phyloP scores from a whole-genome alignment of 2,329 filamentous ascomycete species.

The Neofusicoccum parvum region DNA sequence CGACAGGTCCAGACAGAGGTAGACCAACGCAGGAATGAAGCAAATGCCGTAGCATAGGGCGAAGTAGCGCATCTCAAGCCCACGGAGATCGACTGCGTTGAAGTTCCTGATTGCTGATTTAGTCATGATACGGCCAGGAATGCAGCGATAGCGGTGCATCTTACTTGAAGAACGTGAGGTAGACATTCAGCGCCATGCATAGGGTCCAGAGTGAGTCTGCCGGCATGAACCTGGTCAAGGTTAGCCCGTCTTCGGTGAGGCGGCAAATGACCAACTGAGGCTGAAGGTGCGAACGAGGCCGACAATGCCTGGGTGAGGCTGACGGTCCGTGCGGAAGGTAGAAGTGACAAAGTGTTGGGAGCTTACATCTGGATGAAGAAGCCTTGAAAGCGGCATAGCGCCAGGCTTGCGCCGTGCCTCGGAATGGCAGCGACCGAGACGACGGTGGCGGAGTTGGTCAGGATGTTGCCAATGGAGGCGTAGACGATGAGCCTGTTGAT shows the following conservation, averaged over 20 bases:
- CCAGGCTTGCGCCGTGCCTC: slow-evolving; percentile 45
- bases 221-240: slow-evolving; percentile 67
- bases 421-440: slow-evolving; percentile 66
- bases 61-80: slow-evolving; percentile 72
- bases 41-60: slow-evolving; percentile 72
- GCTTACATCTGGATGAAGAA: slow-evolving; percentile 81
- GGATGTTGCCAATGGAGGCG: slow-evolving; percentile 78
- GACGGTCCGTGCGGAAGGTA: too few species aligned
- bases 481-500: slow-evolving; percentile 86
- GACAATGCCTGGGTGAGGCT: background rate
- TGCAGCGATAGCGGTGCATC: background rate
- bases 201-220: slow-evolving; percentile 77
- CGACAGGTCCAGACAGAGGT: slow-evolving; percentile 64
- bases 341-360: too few species aligned
- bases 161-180: slow-evolving; percentile 71
- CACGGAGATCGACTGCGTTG: slow-evolving; percentile 63
- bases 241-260: slow-evolving; percentile 22
- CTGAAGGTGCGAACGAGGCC: background rate
- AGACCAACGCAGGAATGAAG: slow-evolving; percentile 67
- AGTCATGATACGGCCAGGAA: background rate
- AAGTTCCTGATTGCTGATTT: slow-evolving; percentile 53
- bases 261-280: background rate
- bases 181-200: slow-evolving; percentile 83
- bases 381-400: slow-evolving; percentile 74
- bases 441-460: slow-evolving; percentile 75